phyloP scores from a whole-genome alignment of 2,329 filamentous ascomycete genomes.

The Zasmidium angulare region DNA sequence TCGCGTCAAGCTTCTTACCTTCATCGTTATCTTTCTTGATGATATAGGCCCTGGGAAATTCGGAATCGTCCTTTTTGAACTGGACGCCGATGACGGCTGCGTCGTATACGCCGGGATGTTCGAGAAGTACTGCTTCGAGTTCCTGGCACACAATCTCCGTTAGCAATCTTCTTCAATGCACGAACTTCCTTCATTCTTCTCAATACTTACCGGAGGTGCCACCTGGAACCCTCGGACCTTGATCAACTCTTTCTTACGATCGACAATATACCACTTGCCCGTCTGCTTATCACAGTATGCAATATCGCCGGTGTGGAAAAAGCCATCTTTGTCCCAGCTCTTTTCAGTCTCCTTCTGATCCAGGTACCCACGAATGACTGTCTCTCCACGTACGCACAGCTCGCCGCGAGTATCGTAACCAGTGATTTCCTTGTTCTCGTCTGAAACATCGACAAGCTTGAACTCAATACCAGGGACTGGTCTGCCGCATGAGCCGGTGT shows the following conservation, averaged over 20 bases:
- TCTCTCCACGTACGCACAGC: slow-evolving; percentile 72
- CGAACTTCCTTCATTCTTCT: no score
- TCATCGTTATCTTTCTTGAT: slow-evolving; percentile 55
- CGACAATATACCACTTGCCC: slow-evolving; percentile 79
- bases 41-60: slow-evolving; percentile 64
- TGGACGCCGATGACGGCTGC: slow-evolving; percentile 76
- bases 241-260: slow-evolving; percentile 68
- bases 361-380: slow-evolving; percentile 77
- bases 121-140: slow-evolving; percentile 74
- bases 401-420: slow-evolving; percentile 75
- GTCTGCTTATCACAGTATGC: slow-evolving; percentile 74
- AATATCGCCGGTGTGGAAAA: slow-evolving; percentile 61
- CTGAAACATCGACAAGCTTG: slow-evolving; percentile 68
- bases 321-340: slow-evolving; percentile 66
- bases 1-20: slow-evolving; percentile 48
- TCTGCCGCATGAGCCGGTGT: slow-evolving; percentile 69
- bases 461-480: slow-evolving; percentile 64
- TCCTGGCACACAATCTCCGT: slow-evolving; percentile 50
- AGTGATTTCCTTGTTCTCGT: slow-evolving; percentile 60
- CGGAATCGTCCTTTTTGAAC: slow-evolving; percentile 52
- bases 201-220: slow-evolving; percentile 58
- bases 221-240: slow-evolving; percentile 70
- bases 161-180: no score
- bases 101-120: slow-evolving; percentile 71
- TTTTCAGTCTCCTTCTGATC: slow-evolving; percentile 63